Evolutionary conservation across 192 early-diverging fungal genomes (phyloP).

Genomic region (Dissophora globulifera): DNA sequence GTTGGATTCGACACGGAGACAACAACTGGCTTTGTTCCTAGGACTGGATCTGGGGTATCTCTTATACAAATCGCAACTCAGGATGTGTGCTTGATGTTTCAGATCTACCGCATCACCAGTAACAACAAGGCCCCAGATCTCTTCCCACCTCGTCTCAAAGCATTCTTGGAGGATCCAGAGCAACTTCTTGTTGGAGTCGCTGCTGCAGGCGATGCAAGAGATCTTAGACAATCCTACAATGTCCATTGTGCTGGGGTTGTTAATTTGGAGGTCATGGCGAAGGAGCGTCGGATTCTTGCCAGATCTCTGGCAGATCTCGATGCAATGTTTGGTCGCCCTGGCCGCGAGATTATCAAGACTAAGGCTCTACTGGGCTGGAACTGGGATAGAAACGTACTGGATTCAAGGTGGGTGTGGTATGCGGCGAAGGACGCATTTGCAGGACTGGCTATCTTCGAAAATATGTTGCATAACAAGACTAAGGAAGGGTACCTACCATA

Average conservation of each 20-base stretch:
- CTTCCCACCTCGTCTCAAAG: slow-evolving; percentile 46
- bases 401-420: slow-evolving; percentile 42
- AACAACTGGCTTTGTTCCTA: slow-evolving; percentile 20
- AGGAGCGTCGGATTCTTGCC: slow-evolving; percentile 13
- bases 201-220: slow-evolving; percentile 28
- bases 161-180: slow-evolving; percentile 37
- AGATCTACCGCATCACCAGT: slow-evolving; percentile 45
- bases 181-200: slow-evolving; percentile 49
- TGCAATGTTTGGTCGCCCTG: slow-evolving; percentile 50
- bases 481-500: slow-evolving; percentile 9
- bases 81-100: slow-evolving; percentile 57
- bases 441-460: slow-evolving; percentile 46
- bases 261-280: slow-evolving; percentile 44
- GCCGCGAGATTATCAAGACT: slow-evolving; percentile 52
- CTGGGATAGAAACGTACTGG: slow-evolving; percentile 47
- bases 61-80: slow-evolving; percentile 55
- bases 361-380: slow-evolving; percentile 51
- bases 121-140: neutral
- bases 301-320: slow-evolving; percentile 46
- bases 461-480: slow-evolving; percentile 22
- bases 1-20: slow-evolving; percentile 61
- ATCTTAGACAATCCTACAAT: slow-evolving; percentile 19
- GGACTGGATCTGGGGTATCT: slow-evolving; percentile 22
- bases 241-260: slow-evolving; percentile 39
- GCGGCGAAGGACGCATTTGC: slow-evolving; percentile 57